These are phyloP conservation scores for Trifolium pratense DNA, from an alignment of 306 rosid species.

Conservation along the genomic window DNA sequence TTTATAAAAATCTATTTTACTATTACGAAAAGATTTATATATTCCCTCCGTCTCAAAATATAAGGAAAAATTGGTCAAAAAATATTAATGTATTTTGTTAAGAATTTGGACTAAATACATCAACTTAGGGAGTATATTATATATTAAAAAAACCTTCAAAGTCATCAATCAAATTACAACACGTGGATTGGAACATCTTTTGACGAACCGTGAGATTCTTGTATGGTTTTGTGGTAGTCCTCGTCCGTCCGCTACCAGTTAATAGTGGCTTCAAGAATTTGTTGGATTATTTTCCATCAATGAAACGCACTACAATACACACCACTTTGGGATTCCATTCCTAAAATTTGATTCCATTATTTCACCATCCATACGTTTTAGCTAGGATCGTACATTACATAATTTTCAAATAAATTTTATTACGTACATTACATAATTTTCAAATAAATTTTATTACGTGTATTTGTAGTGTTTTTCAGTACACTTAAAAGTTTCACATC, in stretches of 20 bases:
- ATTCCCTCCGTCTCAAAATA: too few relatives aligned
- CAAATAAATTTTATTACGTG: too few relatives aligned
- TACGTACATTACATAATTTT: too few relatives aligned
- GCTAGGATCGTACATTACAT: background rate
- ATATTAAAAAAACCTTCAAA: too few relatives aligned
- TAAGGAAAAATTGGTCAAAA: too few relatives aligned
- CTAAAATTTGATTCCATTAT: constrained; percentile 38
- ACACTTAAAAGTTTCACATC: too few relatives aligned
- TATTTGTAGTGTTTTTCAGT: too few relatives aligned
- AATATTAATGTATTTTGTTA: too few relatives aligned
- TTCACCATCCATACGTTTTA: constrained; percentile 33
- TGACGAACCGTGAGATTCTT: constrained; percentile 46
- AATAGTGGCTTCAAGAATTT: constrained; percentile 49
- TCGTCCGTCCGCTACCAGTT: constrained; percentile 39
- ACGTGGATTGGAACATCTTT: constrained; percentile 33
- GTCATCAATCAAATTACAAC: background rate
- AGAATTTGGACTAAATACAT: too few relatives aligned
- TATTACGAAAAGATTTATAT: too few relatives aligned
- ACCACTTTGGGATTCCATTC: constrained; percentile 44
- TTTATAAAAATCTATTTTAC: too few relatives aligned
- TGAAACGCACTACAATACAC: constrained; percentile 21
- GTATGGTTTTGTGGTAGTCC: constrained; percentile 13
- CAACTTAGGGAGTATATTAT: too few relatives aligned
- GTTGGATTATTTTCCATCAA: constrained; percentile 18
- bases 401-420: background rate